Conservation (phyloP, 2,329 filamentous ascomycete species). For the Triangularia verruculosa region DNA sequence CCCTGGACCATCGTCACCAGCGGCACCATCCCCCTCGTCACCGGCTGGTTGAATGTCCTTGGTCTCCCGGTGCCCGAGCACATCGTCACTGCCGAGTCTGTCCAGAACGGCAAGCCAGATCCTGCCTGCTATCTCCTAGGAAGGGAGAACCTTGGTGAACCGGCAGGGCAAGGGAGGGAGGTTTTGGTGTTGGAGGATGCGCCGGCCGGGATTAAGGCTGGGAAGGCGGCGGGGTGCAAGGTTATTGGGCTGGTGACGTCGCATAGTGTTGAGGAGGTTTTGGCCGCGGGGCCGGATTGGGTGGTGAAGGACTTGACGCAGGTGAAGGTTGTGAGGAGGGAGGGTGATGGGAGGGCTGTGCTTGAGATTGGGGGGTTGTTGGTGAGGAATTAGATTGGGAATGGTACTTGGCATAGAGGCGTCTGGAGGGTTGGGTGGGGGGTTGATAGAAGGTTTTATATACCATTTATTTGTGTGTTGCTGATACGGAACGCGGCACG, state of each 20-base stretch:
- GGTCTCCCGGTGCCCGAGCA: constrained; percentile 62
- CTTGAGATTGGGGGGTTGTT: constrained; percentile 55
- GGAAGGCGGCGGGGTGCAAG: constrained; percentile 80
- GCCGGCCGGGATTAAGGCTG: constrained; percentile 77
- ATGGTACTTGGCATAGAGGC: neutral
- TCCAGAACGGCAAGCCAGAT: constrained; percentile 72
- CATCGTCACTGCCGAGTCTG: constrained; percentile 73
- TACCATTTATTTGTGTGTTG: neutral
- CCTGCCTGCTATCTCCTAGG: constrained; percentile 71
- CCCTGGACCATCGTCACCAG: constrained; percentile 88
- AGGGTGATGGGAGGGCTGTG: constrained; percentile 56
- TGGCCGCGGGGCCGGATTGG: constrained; percentile 79
- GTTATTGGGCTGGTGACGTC: constrained; percentile 84
- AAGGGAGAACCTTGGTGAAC: constrained; percentile 56
- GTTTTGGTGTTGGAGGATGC: constrained; percentile 86
- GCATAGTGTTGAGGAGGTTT: constrained; percentile 69
- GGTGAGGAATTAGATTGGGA: constrained; percentile 12
- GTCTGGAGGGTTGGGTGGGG: neutral
- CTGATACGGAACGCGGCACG: no score
- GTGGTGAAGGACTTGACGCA: constrained; percentile 77
- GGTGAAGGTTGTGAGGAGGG: constrained; percentile 56
- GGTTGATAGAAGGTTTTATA: neutral
- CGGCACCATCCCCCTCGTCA: constrained; percentile 64
- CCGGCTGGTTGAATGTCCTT: constrained; percentile 69
- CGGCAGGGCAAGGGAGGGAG: constrained; percentile 45